A percentile compares a stretch with the other conserved stretches of the same genome.
phyloP scores from a whole-genome alignment of 192 early-diverging fungal genomes.

The Thamnidium elegans region DNA sequence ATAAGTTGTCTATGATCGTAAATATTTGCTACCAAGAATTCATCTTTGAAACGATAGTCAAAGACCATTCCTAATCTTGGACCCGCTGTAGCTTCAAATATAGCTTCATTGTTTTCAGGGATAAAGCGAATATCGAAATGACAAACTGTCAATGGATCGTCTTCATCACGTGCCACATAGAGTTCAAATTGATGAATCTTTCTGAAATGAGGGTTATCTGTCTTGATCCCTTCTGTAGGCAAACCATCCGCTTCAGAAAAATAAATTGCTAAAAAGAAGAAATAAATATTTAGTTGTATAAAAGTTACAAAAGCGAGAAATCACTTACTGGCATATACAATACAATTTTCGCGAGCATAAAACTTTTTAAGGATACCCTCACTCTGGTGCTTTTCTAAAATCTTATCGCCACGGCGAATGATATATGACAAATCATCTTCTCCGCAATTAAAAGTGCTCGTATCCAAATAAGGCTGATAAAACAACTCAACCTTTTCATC shows the following conservation, averaged over 20 bases:
- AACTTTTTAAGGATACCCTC: constrained; percentile 8
- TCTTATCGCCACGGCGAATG: neutral
- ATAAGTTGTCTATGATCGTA: neutral
- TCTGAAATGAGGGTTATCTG: neutral
- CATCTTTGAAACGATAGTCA: constrained; percentile 5
- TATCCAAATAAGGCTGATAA: no score
- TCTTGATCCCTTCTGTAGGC: neutral
- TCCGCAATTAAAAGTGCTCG: neutral
- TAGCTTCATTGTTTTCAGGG: neutral
- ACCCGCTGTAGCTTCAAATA: neutral
- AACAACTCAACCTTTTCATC: neutral
- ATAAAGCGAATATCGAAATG: neutral
- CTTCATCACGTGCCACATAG: neutral
- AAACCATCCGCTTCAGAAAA: neutral
- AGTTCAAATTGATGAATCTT: constrained; percentile 18
- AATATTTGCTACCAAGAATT: constrained; percentile 1
- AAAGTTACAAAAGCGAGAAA: neutral
- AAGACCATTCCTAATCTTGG: neutral
- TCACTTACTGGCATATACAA: constrained; percentile 16
- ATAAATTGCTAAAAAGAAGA: neutral
- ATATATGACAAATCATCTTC: neutral
- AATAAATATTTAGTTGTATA: neutral
- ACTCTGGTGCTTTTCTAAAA: neutral
- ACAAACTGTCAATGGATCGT: neutral
- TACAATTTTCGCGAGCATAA: constrained; percentile 6